Conservation (phyloP, 306 rosid species). For the Quercus aquifolioides region DNA sequence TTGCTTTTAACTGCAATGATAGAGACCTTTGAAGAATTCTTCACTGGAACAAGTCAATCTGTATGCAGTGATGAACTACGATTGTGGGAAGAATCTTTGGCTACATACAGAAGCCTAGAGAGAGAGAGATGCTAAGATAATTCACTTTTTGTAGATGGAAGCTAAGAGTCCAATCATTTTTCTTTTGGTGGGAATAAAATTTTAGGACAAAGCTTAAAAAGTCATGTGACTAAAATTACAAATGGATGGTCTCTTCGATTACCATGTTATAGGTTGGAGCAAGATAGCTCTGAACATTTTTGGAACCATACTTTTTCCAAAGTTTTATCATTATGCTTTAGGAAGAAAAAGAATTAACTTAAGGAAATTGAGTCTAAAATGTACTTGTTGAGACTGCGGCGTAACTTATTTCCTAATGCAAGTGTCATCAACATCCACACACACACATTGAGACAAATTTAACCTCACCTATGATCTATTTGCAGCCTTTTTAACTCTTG, state of each 20-base stretch:
- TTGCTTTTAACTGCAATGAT: background rate
- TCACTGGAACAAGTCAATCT: background rate
- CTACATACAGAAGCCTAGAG: background rate
- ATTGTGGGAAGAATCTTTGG: background rate
- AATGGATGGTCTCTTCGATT: too few species aligned
- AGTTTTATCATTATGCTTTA: background rate
- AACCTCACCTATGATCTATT: background rate
- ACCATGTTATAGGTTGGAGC: too few species aligned
- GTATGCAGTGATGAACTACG: background rate
- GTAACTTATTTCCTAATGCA: background rate
- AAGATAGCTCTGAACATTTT: too few species aligned
- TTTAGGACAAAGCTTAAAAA: too few species aligned
- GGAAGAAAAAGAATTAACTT: background rate
- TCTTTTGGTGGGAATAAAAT: background rate
- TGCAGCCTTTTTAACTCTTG: background rate
- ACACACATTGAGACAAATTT: background rate
- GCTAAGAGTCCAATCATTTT: background rate
- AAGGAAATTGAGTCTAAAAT: background rate
- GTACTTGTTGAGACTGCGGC: background rate
- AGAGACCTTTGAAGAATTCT: background rate
- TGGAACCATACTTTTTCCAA: background rate
- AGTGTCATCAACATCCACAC: background rate
- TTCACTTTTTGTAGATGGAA: background rate
- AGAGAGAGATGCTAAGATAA: background rate
- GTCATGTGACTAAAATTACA: too few species aligned